These are phyloP conservation scores for Funneliformis mosseae DNA, from an alignment of 192 early-diverging fungal species.

Conservation along the genomic window DNA sequence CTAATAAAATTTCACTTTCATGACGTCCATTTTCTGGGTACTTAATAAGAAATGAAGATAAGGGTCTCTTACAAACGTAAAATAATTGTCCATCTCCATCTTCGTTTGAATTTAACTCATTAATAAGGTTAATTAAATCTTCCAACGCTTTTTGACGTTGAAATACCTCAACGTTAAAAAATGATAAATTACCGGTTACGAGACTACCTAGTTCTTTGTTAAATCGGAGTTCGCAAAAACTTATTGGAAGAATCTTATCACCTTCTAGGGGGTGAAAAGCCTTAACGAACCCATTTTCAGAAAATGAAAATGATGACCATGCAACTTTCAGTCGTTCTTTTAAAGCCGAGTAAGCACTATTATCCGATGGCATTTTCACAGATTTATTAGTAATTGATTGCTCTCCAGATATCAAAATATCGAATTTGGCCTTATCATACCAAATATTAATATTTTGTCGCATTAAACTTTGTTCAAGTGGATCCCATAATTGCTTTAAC, in stretches of 20 bases:
- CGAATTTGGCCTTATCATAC: constrained; percentile 53
- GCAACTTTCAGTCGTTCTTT: background rate
- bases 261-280: constrained; percentile 33
- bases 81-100: background rate
- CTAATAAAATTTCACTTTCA: constrained; percentile 25
- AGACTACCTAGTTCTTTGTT: constrained; percentile 12
- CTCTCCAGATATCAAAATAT: constrained; percentile 41
- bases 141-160: background rate
- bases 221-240: constrained; percentile 43
- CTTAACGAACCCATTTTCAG: constrained; percentile 40
- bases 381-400: constrained; percentile 37
- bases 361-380: constrained; percentile 1
- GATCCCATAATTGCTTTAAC: constrained; percentile 39
- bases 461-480: constrained; percentile 26
- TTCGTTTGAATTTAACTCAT: background rate
- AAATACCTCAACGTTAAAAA: constrained; percentile 21
- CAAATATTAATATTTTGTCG: constrained; percentile 45
- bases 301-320: constrained; percentile 39
- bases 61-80: constrained; percentile 29
- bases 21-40: background rate
- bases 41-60: constrained; percentile 10
- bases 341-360: background rate
- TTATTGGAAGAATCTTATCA: constrained; percentile 26
- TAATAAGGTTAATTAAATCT: background rate
- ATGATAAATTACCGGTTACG: background rate